A percentile compares a stretch with the other conserved stretches of the same genome.
Conservation (phyloP, 108 stramenopile species). For the Nannochloropsis salina region DNA sequence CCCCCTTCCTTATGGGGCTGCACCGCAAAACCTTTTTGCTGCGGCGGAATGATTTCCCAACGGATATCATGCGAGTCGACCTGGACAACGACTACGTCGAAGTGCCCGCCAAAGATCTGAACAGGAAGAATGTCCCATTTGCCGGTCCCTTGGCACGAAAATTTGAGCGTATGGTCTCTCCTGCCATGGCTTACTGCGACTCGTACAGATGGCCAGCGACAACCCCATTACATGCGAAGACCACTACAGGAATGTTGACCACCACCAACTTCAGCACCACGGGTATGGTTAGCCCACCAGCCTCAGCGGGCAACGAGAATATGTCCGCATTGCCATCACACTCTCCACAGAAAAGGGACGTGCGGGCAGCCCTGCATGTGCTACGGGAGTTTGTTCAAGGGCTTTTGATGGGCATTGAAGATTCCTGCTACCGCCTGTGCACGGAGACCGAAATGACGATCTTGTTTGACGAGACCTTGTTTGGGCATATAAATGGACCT, state of each 20-base stretch:
- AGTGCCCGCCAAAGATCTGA: neutral
- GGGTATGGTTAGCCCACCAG: neutral
- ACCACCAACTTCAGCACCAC: neutral
- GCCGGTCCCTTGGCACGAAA: neutral
- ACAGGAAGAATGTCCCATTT: neutral
- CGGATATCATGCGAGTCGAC: neutral
- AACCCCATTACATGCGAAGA: neutral
- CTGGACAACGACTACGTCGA: slow-evolving; percentile 11
- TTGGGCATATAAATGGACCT: slow-evolving; percentile 7
- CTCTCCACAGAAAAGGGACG: neutral
- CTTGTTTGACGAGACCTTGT: slow-evolving; percentile 17
- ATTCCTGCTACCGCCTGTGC: neutral
- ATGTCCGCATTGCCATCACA: neutral
- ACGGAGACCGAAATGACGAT: neutral
- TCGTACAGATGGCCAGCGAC: neutral
- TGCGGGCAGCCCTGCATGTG: neutral
- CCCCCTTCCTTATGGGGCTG: slow-evolving; percentile 7
- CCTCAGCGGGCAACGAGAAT: neutral
- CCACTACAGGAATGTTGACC: too few species aligned
- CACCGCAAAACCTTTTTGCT: slow-evolving; percentile 17
- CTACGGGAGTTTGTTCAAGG: neutral
- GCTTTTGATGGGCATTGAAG: neutral
- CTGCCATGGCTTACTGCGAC: neutral
- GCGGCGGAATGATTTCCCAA: neutral
- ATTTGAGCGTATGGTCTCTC: neutral